Evolutionary conservation across 768 basidiomycete genomes (phyloP), one percentile per base, ranked within the genome.

Genomic region (Mycena rosella): DNA sequence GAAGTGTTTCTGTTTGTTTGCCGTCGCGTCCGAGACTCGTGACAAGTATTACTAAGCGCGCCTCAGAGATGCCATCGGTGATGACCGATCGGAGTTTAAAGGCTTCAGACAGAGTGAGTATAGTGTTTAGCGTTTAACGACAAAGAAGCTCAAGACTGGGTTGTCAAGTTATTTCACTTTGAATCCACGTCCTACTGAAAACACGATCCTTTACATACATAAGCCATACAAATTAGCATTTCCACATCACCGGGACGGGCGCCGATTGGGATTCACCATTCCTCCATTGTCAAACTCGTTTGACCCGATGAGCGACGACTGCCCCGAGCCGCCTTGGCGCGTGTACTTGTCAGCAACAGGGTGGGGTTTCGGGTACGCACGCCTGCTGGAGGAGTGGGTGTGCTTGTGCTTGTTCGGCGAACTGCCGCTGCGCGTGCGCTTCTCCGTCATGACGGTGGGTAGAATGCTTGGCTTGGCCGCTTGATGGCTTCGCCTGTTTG

Each of bases 261-360:
- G 69, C 42, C 70, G 60, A 30, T 67, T 71, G 15, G 70, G 70
- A 51, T 71, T 71, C 47, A 67, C 63, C 66, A 71, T 71, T 6
- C 63, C 63, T 0, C 70, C 70, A 22, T 64, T 57, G 36, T 71
- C 66, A 40, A 68, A 71, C 44, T 71, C 66, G 38, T 67, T 64
- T 3, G 65, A 65, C 1, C 63, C 53, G 5, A 71, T 71, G 24
- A 71, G 70, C n/a, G 70, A 71, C 11, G 70, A 71, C 52, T 67
- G 58, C 11, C 70, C 70, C 9, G 70, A 71, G 18, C 54, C 65
- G 40, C 65, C 62, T 1, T 60, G 58, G 26, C 65, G 70, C 34
- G 70, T 51, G 22, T 70, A 63, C 52, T 45, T 42, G 45, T 67
- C 65, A 11, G 69, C 65, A 18, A 61, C 69, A 1, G 69, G 65